These are phyloP conservation scores for Apiospora saccharicola DNA, from an alignment of 2,329 filamentous ascomycete species.

Conservation along the genomic window DNA sequence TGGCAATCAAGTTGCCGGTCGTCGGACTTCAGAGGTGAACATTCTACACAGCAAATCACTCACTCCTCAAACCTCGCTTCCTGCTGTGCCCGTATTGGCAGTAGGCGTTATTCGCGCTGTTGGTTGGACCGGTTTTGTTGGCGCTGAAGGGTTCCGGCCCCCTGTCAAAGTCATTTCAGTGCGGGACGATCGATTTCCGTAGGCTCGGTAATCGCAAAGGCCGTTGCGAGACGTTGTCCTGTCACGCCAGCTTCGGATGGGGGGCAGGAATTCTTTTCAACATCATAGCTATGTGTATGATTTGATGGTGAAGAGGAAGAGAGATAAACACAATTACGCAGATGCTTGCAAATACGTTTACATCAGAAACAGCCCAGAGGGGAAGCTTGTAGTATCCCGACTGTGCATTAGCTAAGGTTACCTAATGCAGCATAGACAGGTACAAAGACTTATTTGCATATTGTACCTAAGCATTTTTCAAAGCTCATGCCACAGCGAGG, in stretches of 20 bases:
- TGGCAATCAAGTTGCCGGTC: neutral
- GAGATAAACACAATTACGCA: neutral
- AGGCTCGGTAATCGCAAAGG: neutral
- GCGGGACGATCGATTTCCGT: conserved; percentile 10
- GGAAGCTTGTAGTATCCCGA: neutral
- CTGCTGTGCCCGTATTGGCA: neutral
- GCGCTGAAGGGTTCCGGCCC: neutral
- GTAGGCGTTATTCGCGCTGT: too few species aligned
- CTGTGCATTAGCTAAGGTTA: neutral
- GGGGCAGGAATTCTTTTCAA: neutral
- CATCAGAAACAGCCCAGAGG: neutral
- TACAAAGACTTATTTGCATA: neutral
- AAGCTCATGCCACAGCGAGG: neutral
- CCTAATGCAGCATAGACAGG: neutral
- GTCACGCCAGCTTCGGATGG: neutral
- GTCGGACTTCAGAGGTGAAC: neutral
- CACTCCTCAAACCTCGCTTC: neutral
- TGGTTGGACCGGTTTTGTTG: neutral
- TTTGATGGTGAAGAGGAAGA: neutral
- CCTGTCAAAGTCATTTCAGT: neutral
- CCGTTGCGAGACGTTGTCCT: neutral
- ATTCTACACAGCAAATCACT: neutral
- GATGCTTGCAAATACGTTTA: neutral
- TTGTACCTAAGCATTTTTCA: neutral
- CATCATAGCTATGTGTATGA: neutral